Evolutionary conservation across 805 yeast species (phyloP).

Genomic region (Wickerhamiella lipophila): DNA sequence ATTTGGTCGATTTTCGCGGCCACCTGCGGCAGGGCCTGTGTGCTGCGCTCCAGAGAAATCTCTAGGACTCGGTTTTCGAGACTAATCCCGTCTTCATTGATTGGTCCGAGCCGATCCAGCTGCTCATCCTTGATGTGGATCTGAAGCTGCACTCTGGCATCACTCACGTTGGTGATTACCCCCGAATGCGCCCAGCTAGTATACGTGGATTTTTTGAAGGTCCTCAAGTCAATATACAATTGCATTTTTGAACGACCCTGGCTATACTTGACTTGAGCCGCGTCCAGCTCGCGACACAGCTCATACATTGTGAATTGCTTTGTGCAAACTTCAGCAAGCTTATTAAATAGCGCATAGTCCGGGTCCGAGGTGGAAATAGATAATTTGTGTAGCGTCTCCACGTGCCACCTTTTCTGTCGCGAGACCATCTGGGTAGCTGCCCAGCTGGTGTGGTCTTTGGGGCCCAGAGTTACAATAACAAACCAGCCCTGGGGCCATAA

Average conservation of each 20-base stretch:
- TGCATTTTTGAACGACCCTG: slow-evolving; percentile 12
- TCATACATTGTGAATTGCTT: slow-evolving; percentile 25
- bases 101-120: slow-evolving; percentile 3
- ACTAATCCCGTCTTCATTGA: slow-evolving; percentile 6
- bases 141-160: slow-evolving; percentile 8
- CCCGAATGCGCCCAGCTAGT: slow-evolving; percentile 21
- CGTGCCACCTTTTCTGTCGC: slow-evolving; percentile 19
- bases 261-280: slow-evolving; percentile 18
- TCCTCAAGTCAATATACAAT: slow-evolving; percentile 16
- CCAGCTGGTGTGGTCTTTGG: slow-evolving; percentile 20
- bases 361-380: slow-evolving; percentile 15
- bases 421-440: slow-evolving; percentile 19
- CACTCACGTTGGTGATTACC: slow-evolving; percentile 15
- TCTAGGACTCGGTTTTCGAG: background rate
- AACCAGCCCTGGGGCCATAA: slow-evolving; percentile 33
- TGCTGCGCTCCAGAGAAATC: background rate
- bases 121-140: slow-evolving; percentile 2
- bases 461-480: slow-evolving; percentile 27
- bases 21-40: background rate
- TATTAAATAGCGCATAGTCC: slow-evolving; percentile 24
- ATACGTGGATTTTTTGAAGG: slow-evolving; percentile 14
- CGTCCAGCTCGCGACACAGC: slow-evolving; percentile 24
- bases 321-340: slow-evolving; percentile 21
- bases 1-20: slow-evolving; percentile 9
- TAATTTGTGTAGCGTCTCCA: slow-evolving; percentile 18